phyloP scores from a whole-genome alignment of 139 green algal genomes.

The Chlamydomonas sphaeroides region DNA sequence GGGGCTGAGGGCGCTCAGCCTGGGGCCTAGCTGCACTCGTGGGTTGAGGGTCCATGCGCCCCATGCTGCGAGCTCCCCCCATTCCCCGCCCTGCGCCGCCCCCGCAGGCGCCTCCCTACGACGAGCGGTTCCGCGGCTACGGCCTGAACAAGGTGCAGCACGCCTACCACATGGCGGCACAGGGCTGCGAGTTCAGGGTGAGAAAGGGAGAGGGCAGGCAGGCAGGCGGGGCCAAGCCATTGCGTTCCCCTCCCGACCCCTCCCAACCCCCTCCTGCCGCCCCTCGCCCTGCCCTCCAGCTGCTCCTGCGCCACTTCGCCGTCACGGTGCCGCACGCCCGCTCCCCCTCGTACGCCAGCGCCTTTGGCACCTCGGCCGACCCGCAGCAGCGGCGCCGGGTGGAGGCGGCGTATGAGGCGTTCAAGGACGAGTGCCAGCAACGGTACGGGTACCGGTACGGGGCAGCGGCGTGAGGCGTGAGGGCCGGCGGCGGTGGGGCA shows the following conservation, averaged over 20 bases:
- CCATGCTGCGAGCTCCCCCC: no score
- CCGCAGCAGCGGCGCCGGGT: constrained; percentile 14
- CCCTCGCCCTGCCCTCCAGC: background rate
- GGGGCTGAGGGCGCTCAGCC: background rate
- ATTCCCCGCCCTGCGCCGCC: no score
- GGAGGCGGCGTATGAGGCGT: constrained; percentile 17
- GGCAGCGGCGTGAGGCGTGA: background rate
- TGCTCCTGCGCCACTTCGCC: constrained; percentile 7
- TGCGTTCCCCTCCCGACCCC: background rate
- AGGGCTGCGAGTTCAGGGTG: constrained; percentile 51
- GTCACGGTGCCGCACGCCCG: constrained; percentile 36
- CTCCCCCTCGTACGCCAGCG: constrained; percentile 9
- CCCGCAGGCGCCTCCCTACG: constrained; percentile 6
- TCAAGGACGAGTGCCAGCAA: constrained; percentile 30
- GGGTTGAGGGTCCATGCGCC: no score
- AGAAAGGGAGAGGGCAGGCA: background rate
- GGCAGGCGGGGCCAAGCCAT: background rate
- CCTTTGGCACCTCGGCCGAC: constrained; percentile 34
- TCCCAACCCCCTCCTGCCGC: background rate
- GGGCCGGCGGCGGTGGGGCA: no score
- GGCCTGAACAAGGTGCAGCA: constrained; percentile 65
- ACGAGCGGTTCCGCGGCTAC: constrained; percentile 54
- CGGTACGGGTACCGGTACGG: constrained; percentile 31
- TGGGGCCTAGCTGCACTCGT: no score
- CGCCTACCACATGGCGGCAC: constrained; percentile 17